Percentiles rank a stretch among this genome's conserved stretches.
phyloP scores from a whole-genome alignment of 2,329 filamentous ascomycete genomes.

The Niveomyces coronatus region DNA sequence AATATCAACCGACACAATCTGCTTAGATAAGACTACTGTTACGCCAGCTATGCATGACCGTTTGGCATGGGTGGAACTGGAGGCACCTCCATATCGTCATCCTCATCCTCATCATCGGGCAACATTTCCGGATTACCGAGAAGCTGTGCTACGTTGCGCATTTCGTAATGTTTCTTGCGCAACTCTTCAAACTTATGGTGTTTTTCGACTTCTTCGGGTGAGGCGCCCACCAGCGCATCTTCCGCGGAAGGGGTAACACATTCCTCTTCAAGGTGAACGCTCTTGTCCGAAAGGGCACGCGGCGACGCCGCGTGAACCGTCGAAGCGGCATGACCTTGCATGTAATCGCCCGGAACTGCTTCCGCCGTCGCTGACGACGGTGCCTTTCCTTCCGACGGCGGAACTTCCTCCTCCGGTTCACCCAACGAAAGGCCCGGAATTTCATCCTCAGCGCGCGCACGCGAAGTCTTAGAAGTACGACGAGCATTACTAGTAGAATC shows the following conservation, averaged over 20 bases:
- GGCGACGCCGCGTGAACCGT: conserved; percentile 18
- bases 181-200: conserved; percentile 84
- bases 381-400: conserved; percentile 26
- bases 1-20: not conserved
- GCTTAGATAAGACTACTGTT: too few species aligned
- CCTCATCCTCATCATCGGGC: conserved; percentile 52
- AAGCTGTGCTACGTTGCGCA: conserved; percentile 84
- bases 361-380: not conserved
- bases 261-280: conserved; percentile 68
- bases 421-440: conserved; percentile 89
- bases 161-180: conserved; percentile 97
- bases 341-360: not conserved
- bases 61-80: conserved; percentile 37
- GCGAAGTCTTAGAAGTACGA: conserved; percentile 21
- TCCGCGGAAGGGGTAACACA: conserved; percentile 50
- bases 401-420: conserved; percentile 71
- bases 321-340: conserved; percentile 2
- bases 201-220: conserved; percentile 73
- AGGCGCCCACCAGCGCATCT: conserved; percentile 42
- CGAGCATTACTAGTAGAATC: conserved; percentile 19
- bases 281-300: conserved; percentile 44
- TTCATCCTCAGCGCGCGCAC: conserved; percentile 50
- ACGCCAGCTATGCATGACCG: conserved; percentile 20
- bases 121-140: conserved; percentile 66
- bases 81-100: conserved; percentile 33